Evolutionary conservation across 345 rosid species (phyloP).

Genomic region (Eucalyptus cloeziana): DNA sequence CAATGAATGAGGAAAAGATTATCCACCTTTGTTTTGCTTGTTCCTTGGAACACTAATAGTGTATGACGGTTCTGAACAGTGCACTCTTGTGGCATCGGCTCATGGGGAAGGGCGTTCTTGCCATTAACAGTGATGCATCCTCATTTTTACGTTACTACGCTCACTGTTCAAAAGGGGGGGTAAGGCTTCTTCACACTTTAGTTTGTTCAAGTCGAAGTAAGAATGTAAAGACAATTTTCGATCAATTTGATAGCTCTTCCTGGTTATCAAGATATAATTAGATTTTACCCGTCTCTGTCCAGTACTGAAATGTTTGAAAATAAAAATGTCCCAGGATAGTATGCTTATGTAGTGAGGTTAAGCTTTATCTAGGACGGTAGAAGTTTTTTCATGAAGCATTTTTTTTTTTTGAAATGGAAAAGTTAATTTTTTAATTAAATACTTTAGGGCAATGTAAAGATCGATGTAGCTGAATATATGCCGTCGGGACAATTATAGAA

Average conservation of each 20-base stretch:
- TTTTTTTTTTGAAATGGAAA: not conserved
- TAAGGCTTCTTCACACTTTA: constrained; percentile 13
- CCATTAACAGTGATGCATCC: constrained; percentile 30
- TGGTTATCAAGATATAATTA: not conserved
- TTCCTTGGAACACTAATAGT: not conserved
- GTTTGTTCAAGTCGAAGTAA: not conserved
- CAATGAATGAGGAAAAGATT: not conserved
- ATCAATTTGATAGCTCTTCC: not conserved
- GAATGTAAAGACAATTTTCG: not conserved
- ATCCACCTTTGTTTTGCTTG: not conserved
- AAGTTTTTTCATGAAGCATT: not conserved
- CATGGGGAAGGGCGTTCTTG: constrained; percentile 86
- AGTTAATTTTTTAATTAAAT: not conserved
- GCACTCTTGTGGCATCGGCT: constrained; percentile 96
- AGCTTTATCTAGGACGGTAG: not conserved
- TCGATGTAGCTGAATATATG: not conserved
- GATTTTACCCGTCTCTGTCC: not conserved
- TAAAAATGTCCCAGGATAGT: not conserved
- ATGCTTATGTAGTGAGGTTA: not conserved
- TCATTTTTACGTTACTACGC: constrained; percentile 66
- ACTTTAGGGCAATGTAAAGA: not conserved
- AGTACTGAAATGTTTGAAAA: not conserved
- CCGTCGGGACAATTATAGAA: not conserved
- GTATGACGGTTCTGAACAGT: constrained; percentile 14
- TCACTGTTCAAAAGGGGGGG: constrained; percentile 94